phyloP scores from a whole-genome alignment of 139 green algal genomes.

The Protoeuglena noctilucae region DNA sequence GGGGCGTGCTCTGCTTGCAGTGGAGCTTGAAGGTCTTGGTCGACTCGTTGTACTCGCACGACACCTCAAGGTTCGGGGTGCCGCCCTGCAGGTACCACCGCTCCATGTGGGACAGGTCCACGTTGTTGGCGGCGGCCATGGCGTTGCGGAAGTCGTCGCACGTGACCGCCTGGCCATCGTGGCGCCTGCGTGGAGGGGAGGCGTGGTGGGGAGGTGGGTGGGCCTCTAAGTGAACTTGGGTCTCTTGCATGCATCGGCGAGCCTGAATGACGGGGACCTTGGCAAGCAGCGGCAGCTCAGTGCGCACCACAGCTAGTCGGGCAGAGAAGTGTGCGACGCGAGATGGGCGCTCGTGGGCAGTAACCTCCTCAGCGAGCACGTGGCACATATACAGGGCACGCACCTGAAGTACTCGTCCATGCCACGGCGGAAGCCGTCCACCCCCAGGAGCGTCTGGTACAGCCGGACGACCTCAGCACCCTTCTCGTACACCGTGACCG shows the following conservation, averaged over 20 bases:
- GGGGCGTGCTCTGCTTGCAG: constrained; percentile 43
- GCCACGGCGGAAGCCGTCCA: constrained; percentile 82
- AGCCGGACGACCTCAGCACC: constrained; percentile 78
- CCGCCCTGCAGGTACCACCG: constrained; percentile 66
- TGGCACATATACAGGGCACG: too few relatives aligned
- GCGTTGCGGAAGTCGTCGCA: constrained; percentile 93
- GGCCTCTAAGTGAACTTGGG: too few relatives aligned
- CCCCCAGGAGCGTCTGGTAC: constrained; percentile 84
- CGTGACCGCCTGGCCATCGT: constrained; percentile 90
- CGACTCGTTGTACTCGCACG: constrained; percentile 45
- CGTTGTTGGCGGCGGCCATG: constrained; percentile 88
- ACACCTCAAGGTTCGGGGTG: constrained; percentile 60
- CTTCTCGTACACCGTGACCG: constrained; percentile 50
- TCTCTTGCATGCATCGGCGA: too few relatives aligned
- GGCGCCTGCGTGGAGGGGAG: too few relatives aligned
- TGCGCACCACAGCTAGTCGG: too few relatives aligned
- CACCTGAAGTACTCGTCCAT: constrained; percentile 98
- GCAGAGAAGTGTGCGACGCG: too few relatives aligned
- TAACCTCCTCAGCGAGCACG: too few relatives aligned
- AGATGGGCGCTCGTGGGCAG: too few relatives aligned
- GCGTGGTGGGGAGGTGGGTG: too few relatives aligned
- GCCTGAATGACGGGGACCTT: too few relatives aligned
- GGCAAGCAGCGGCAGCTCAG: too few relatives aligned
- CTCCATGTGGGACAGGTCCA: constrained; percentile 50
- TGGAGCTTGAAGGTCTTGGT: constrained; percentile 63